These are phyloP conservation scores for Euclidium syriacum DNA, from an alignment of 345 rosid species.

Conservation along the genomic window DNA sequence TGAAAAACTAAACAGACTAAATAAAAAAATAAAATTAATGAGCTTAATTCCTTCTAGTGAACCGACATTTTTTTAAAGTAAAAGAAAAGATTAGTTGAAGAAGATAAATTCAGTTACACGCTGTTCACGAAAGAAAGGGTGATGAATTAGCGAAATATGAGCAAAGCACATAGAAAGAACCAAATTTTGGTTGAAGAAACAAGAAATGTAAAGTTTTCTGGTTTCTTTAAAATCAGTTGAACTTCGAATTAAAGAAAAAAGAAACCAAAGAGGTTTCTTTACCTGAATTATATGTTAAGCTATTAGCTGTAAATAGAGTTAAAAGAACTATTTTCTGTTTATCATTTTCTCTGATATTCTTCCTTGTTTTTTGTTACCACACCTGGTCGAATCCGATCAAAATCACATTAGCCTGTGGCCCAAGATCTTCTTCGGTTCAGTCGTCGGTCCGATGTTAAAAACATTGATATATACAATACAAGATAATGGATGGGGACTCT, in stretches of 20 bases:
- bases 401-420: too few species aligned
- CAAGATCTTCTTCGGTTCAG: too few species aligned
- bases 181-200: background rate
- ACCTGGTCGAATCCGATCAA: too few species aligned
- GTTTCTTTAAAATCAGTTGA: background rate
- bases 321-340: background rate
- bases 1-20: background rate
- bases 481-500: too few species aligned
- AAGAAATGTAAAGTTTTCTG: background rate
- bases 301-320: constrained; percentile 7
- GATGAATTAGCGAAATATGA: background rate
- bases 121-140: constrained; percentile 1
- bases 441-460: too few species aligned
- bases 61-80: too few species aligned
- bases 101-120: background rate
- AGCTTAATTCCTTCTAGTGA: background rate
- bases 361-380: constrained; percentile 16
- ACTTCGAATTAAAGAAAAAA: too few species aligned
- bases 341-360: background rate
- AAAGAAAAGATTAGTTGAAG: background rate
- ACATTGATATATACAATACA: too few species aligned
- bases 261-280: too few species aligned
- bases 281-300: background rate
- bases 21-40: background rate
- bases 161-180: background rate